A percentile compares a stretch with the other conserved stretches of the same genome.
Conservation (phyloP, 768 basidiomycete species). For the Pleurotus platypus region DNA sequence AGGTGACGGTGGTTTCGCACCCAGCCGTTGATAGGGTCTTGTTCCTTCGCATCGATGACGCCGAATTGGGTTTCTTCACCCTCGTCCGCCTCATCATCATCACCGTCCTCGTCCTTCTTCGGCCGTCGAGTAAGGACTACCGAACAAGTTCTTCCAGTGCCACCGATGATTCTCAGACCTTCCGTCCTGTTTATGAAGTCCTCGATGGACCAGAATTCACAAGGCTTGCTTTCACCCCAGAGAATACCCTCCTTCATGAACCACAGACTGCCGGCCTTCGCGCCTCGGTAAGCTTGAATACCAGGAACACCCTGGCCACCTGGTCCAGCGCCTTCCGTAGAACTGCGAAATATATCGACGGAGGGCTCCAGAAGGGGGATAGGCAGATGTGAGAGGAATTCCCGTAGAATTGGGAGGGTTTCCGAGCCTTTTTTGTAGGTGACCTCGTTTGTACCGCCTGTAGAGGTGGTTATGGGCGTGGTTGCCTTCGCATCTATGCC, state of each 20-base stretch:
- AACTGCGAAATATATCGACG: slow-evolving; percentile 49
- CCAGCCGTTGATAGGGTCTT: slow-evolving; percentile 65
- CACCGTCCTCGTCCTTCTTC: slow-evolving; percentile 24
- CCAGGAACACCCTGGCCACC: slow-evolving; percentile 50
- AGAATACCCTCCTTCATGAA: slow-evolving; percentile 66
- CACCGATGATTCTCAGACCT: slow-evolving; percentile 53
- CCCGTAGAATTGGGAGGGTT: slow-evolving; percentile 44
- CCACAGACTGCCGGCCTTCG: slow-evolving; percentile 70
- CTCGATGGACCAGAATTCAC: slow-evolving; percentile 69
- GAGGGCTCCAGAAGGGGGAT: slow-evolving; percentile 46
- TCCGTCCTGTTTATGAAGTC: slow-evolving; percentile 50
- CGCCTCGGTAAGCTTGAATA: slow-evolving; percentile 66
- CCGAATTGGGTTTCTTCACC: slow-evolving; percentile 64
- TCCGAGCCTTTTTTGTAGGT: slow-evolving; percentile 43
- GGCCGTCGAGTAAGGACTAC: slow-evolving; percentile 47
- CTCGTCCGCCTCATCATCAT: slow-evolving; percentile 38
- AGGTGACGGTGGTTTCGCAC: slow-evolving; percentile 49
- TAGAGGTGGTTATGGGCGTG: slow-evolving; percentile 37
- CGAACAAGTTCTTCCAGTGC: slow-evolving; percentile 65
- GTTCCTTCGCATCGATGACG: slow-evolving; percentile 70
- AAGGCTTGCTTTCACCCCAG: slow-evolving; percentile 74
- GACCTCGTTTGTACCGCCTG: slow-evolving; percentile 18
- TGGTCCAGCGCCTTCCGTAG: slow-evolving; percentile 28
- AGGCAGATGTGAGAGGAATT: slow-evolving; percentile 48
- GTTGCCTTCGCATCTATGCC: slow-evolving; percentile 60